These are phyloP conservation scores for Aspergillus avenaceus DNA, from an alignment of 495 filamentous ascomycete species.

Conservation along the genomic window DNA sequence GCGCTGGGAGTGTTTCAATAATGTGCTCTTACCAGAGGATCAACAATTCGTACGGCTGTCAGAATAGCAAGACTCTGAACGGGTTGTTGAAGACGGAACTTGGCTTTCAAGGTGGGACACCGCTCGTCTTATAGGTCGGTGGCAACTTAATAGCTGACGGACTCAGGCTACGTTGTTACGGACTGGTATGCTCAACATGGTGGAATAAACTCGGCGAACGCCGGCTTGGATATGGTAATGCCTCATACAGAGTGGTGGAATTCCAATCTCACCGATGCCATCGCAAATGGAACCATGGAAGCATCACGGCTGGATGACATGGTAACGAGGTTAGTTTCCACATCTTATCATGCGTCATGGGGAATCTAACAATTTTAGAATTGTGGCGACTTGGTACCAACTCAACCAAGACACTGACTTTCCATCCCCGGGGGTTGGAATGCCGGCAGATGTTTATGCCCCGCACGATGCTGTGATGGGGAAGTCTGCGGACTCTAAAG, in stretches of 20 bases:
- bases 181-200: slow-evolving; percentile 61
- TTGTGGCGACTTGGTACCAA: slow-evolving; percentile 85
- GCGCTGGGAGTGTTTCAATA: slow-evolving; percentile 46
- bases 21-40: slow-evolving; percentile 63
- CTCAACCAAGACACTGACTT: slow-evolving; percentile 65
- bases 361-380: slow-evolving; percentile 65
- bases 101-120: slow-evolving; percentile 41
- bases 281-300: slow-evolving; percentile 45
- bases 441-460: slow-evolving; percentile 59
- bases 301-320: slow-evolving; percentile 51
- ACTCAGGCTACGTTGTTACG: slow-evolving; percentile 47
- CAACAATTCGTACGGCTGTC: slow-evolving; percentile 64
- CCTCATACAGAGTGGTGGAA: slow-evolving; percentile 44
- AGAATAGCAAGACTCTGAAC: slow-evolving; percentile 57
- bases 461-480: slow-evolving; percentile 63
- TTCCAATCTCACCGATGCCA: slow-evolving; percentile 47
- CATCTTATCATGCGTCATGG: slow-evolving; percentile 29
- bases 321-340: slow-evolving; percentile 48
- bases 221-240: slow-evolving; percentile 60
- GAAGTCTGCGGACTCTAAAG: slow-evolving; percentile 45
- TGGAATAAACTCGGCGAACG: slow-evolving; percentile 47
- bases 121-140: too few relatives aligned
- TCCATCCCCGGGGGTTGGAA: slow-evolving; percentile 49
- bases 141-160: slow-evolving; percentile 50
- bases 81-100: slow-evolving; percentile 57